Evolutionary conservation across 2,329 filamentous ascomycete genomes (phyloP).

Genomic region (Byssoonygena ceratinophila): DNA sequence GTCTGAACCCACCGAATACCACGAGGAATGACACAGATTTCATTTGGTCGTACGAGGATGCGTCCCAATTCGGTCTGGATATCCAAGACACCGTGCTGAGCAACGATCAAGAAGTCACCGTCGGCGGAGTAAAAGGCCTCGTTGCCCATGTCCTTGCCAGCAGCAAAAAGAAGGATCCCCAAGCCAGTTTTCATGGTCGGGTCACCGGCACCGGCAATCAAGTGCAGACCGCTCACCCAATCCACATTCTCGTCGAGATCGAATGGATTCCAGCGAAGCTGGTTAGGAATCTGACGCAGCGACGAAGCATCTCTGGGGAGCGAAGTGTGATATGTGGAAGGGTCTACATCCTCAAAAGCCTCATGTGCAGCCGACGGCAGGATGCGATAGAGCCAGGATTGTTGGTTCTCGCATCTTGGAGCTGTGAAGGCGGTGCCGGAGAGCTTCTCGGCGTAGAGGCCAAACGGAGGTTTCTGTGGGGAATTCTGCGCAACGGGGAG

Average conservation of each 20-base stretch:
- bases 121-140: slow-evolving; percentile 77
- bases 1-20: slow-evolving; percentile 48
- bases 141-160: slow-evolving; percentile 65
- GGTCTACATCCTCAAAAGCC: slow-evolving; percentile 38
- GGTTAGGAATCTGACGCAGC: slow-evolving; percentile 56
- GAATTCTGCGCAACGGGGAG: slow-evolving; percentile 68
- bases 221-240: slow-evolving; percentile 58
- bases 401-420: slow-evolving; percentile 57
- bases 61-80: slow-evolving; percentile 68
- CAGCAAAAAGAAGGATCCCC: slow-evolving; percentile 71
- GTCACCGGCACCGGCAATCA: slow-evolving; percentile 70
- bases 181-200: slow-evolving; percentile 67
- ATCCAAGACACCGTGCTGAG: slow-evolving; percentile 62
- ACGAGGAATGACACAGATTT: slow-evolving; percentile 65
- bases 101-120: slow-evolving; percentile 65
- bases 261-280: slow-evolving; percentile 70
- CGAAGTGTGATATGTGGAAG: slow-evolving; percentile 38
- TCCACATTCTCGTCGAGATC: slow-evolving; percentile 59
- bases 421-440: slow-evolving; percentile 63
- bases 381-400: slow-evolving; percentile 63
- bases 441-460: slow-evolving; percentile 72
- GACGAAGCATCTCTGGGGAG: slow-evolving; percentile 35
- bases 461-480: slow-evolving; percentile 66
- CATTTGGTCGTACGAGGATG: slow-evolving; percentile 64
- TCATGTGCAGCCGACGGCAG: slow-evolving; percentile 53